Base-by-base conservation (phyloP, 352 stramenopile genomes). In the Pythium phragmitis region DNA sequence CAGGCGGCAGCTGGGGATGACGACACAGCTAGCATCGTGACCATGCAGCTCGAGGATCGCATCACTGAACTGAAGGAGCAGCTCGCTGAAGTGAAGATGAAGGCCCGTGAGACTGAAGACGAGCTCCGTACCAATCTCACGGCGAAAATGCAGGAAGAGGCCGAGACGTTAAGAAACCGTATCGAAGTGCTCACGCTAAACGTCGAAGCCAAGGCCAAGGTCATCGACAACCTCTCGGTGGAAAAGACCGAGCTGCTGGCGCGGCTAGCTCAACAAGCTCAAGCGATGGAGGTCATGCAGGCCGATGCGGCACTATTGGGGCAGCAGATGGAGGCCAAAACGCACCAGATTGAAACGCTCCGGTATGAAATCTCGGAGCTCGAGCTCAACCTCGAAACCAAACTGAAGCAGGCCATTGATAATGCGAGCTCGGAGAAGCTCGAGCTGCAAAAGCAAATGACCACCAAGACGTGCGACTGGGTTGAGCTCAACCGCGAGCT, bases 11-110 rank as follows among this genome's bases (percentile, higher is more conserved):
- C 63, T 72, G 51, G 16, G 3, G 43, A 57, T 12, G 33, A 45
- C 17, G 57, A 34, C 64, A 53, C 36, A 50, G 41, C 36, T 60
- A 78, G 78, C 36, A 47, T 28, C 1, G 13, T 62, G 8, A 57
- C 70, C 43, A 68, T 73, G 19, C 66, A 55, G 17, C 57, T 73
- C 7, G 60, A 63, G 57, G 62, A 73, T n/a, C 64, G 76, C 26
- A 69, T 76, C 3, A 68, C 58, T 4, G 71, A 77, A 57, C 50
- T 88, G 0, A 63, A 76, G 9, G 67, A 77, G 48, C 68, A 82
- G 47, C 60, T 90, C 4, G 47, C 70, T 13, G 42, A 65, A 2
- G 23, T 39, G 3, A 60, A 60, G 33, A 52, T 57, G 28, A 48
- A 49, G 36, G 48, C 63, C 2, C 41, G 21, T 37, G 53, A 68